Percentiles rank a stretch among this genome's conserved stretches.
phyloP scores from a whole-genome alignment of 228 moss, liverwort and hornwort genomes.

The Sphagnum magellanicum region DNA sequence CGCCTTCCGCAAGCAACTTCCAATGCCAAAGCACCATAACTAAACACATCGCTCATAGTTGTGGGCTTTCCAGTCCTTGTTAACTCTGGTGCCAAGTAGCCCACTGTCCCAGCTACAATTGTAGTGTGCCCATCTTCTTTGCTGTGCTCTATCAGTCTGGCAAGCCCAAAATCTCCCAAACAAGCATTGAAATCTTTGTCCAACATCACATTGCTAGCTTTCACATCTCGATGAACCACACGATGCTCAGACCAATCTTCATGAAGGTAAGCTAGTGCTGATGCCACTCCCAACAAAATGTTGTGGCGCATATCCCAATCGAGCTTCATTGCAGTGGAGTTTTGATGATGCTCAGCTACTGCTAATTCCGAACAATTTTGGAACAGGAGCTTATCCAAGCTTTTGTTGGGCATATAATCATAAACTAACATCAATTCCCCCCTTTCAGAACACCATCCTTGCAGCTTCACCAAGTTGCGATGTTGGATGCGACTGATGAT shows the following conservation, averaged over 20 bases:
- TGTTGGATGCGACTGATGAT: slow-evolving; percentile 40
- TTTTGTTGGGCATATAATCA: slow-evolving; percentile 41
- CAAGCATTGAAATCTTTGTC: slow-evolving; percentile 30
- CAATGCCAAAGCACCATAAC: slow-evolving; percentile 35
- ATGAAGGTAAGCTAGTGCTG: slow-evolving; percentile 35
- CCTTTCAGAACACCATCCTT: slow-evolving; percentile 36
- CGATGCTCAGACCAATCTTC: slow-evolving; percentile 43
- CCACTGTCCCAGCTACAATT: slow-evolving; percentile 41
- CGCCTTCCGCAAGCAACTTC: slow-evolving; percentile 31
- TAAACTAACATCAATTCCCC: slow-evolving; percentile 32
- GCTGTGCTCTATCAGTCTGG: slow-evolving; percentile 39
- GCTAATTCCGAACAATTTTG: neutral
- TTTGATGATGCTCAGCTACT: neutral
- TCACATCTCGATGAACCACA: slow-evolving; percentile 44
- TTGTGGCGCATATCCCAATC: slow-evolving; percentile 25
- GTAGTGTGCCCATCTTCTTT: slow-evolving; percentile 36
- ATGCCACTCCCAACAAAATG: slow-evolving; percentile 25
- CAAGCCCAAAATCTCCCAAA: slow-evolving; percentile 45
- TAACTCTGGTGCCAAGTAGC: slow-evolving; percentile 53
- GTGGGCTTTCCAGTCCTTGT: slow-evolving; percentile 44
- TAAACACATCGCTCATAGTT: slow-evolving; percentile 43
- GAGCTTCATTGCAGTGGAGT: slow-evolving; percentile 2
- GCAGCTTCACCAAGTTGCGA: slow-evolving; percentile 31
- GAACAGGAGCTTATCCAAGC: slow-evolving; percentile 42
- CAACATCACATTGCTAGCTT: slow-evolving; percentile 44